Percentiles rank a stretch among this genome's conserved stretches.
Evolutionary conservation across 139 green algal species (phyloP).

Genomic region (Chlorella ohadii): DNA sequence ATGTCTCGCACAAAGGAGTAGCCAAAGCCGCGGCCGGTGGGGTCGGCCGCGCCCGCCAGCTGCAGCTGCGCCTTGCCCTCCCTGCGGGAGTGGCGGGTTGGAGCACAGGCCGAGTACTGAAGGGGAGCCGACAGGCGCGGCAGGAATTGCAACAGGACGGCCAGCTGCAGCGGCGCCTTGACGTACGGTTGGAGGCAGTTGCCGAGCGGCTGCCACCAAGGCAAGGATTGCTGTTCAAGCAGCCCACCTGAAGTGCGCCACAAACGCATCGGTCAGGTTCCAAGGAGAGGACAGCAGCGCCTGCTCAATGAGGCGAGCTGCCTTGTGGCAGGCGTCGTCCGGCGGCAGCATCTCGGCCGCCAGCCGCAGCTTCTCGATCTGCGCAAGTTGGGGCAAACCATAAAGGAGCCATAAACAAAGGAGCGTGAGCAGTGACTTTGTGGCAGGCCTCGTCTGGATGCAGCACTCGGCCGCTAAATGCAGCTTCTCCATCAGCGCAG

Average conservation of each 20-base stretch:
- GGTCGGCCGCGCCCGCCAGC: slow-evolving; percentile 65
- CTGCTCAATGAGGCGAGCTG: slow-evolving; percentile 37
- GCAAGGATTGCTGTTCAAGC: too few species aligned
- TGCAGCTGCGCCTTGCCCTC: slow-evolving; percentile 41
- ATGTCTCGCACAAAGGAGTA: slow-evolving; percentile 71
- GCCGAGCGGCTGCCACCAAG: too few species aligned
- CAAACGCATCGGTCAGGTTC: slow-evolving; percentile 68
- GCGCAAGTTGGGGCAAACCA: not conserved
- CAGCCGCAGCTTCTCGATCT: slow-evolving; percentile 53
- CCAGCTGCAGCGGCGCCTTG: too few species aligned
- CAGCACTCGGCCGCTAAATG: too few species aligned
- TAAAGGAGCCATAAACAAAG: too few species aligned
- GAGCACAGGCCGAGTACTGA: too few species aligned
- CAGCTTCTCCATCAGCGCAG: too few species aligned
- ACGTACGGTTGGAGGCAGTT: too few species aligned
- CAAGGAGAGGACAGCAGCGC: slow-evolving; percentile 58
- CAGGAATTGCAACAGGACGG: too few species aligned
- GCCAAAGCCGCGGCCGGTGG: slow-evolving; percentile 75
- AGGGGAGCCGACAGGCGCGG: too few species aligned
- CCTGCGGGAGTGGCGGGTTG: not conserved
- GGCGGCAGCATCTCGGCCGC: slow-evolving; percentile 64
- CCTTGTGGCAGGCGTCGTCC: slow-evolving; percentile 38
- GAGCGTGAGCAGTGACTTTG: too few species aligned
- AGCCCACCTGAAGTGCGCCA: slow-evolving; percentile 53
- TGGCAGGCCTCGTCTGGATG: too few species aligned